A percentile compares a stretch with the other conserved stretches of the same genome.
phyloP scores from a whole-genome alignment of 1,139 yeast genomes.

The Sugiyamaella xylanicola region DNA sequence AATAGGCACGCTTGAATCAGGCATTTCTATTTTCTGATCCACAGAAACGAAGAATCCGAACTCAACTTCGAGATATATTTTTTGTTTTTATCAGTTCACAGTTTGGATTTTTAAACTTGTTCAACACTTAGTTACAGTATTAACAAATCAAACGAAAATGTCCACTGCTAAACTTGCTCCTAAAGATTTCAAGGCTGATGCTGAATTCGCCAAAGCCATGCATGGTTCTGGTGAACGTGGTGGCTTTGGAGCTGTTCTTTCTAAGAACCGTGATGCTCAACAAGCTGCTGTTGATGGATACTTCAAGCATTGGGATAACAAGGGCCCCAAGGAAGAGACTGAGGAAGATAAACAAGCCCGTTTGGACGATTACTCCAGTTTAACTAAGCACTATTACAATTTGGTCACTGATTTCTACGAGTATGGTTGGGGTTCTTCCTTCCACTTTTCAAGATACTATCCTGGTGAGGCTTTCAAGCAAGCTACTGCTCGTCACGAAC shows the following conservation, averaged over 20 bases:
- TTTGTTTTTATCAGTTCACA: not conserved
- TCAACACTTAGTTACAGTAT: not conserved
- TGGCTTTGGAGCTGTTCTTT: constrained; percentile 75
- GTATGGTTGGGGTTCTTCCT: constrained; percentile 99
- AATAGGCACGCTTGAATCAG: not conserved
- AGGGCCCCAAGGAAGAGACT: constrained; percentile 58
- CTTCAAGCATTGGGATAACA: constrained; percentile 90
- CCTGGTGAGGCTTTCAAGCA: constrained; percentile 92
- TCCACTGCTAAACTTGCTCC: constrained; percentile 43
- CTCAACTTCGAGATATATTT: constrained; percentile 13
- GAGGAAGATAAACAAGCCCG: constrained; percentile 57
- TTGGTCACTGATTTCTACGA: constrained; percentile 95
- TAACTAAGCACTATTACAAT: constrained; percentile 95
- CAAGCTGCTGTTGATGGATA: constrained; percentile 85
- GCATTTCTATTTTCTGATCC: not conserved
- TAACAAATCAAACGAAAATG: constrained; percentile 25
- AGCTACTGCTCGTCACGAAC: constrained; percentile 97
- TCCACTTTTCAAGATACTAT: constrained; percentile 95
- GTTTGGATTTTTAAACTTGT: not conserved
- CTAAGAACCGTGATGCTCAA: constrained; percentile 78
- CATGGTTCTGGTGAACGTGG: constrained; percentile 73
- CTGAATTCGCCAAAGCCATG: constrained; percentile 75
- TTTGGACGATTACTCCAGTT: constrained; percentile 61
- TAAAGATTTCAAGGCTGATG: constrained; percentile 44
- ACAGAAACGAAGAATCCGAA: constrained; percentile 4